Percentiles rank a stretch among this genome's conserved stretches.
Conservation (phyloP, 1,139 yeast species). For the Scheffersomyces illinoinensis region DNA sequence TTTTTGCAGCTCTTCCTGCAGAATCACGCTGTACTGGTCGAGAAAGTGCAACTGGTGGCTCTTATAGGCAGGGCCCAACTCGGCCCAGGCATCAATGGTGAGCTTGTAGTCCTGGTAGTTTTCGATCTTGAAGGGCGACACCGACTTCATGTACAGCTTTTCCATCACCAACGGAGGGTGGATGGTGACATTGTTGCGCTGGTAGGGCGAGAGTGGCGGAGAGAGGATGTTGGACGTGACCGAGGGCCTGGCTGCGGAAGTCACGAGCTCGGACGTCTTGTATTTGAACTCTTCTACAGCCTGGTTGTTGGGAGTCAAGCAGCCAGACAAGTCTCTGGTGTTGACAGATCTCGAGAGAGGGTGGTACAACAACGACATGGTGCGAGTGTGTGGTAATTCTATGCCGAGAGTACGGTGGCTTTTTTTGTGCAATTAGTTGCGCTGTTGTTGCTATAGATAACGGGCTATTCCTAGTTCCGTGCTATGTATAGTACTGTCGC, state of each 20-base stretch:
- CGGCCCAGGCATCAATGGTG: constrained; percentile 52
- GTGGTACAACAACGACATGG: constrained; percentile 35
- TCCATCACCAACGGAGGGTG: constrained; percentile 12
- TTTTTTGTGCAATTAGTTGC: not conserved
- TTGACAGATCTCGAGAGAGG: constrained; percentile 32
- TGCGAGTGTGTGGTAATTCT: not conserved
- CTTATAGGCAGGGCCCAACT: constrained; percentile 43
- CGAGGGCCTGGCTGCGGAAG: not conserved
- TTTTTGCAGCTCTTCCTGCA: constrained; percentile 5
- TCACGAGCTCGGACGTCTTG: not conserved
- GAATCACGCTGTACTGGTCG: constrained; percentile 42
- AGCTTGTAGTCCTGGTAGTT: constrained; percentile 47
- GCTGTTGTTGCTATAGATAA: not conserved
- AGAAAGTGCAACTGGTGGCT: constrained; percentile 50
- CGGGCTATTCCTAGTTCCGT: not conserved
- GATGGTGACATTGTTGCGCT: constrained; percentile 27
- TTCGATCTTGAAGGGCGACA: constrained; percentile 45
- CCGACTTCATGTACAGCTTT: constrained; percentile 20
- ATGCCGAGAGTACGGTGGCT: too few species aligned
- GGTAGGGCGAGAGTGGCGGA: constrained; percentile 69
- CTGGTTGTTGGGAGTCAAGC: constrained; percentile 38
- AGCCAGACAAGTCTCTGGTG: constrained; percentile 34
- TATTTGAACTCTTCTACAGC: constrained; percentile 2
- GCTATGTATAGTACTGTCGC: not conserved
- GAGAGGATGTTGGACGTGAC: constrained; percentile 43